Conservation (phyloP, 2,329 filamentous ascomycete species). For the Hypoxylon sp. region DNA sequence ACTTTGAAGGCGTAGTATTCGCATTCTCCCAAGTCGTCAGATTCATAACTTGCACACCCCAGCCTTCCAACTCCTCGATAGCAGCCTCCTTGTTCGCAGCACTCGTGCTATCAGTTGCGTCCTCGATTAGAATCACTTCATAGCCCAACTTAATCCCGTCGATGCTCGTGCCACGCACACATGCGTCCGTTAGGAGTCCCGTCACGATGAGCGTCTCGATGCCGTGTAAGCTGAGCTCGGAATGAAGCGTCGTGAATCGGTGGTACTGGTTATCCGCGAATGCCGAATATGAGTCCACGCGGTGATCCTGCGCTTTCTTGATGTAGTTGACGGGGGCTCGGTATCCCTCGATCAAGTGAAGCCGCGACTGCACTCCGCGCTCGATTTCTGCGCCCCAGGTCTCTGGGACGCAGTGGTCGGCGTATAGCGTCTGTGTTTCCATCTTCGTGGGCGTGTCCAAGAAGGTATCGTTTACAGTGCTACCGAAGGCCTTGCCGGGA, state of each 20-base stretch:
- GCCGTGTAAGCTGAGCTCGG: slow-evolving; percentile 30
- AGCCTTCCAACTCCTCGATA: slow-evolving; percentile 30
- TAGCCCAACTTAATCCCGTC: slow-evolving; percentile 36
- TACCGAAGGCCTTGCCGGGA: slow-evolving; percentile 21
- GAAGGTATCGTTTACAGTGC: slow-evolving; percentile 35
- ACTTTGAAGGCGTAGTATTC: slow-evolving; percentile 13
- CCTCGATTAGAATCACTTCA: slow-evolving; percentile 34
- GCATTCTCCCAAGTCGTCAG: slow-evolving; percentile 26
- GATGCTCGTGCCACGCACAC: slow-evolving; percentile 35
- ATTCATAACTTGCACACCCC: slow-evolving; percentile 32
- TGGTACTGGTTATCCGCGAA: slow-evolving; percentile 39
- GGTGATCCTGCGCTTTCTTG: slow-evolving; percentile 38
- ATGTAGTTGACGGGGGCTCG: slow-evolving; percentile 34
- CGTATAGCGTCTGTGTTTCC: slow-evolving; percentile 36
- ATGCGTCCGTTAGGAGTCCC: slow-evolving; percentile 33
- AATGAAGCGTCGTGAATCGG: slow-evolving; percentile 35
- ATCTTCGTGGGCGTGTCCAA: slow-evolving; percentile 34
- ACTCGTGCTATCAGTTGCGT: slow-evolving; percentile 31
- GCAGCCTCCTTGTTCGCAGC: slow-evolving; percentile 30
- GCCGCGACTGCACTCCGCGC: slow-evolving; percentile 26
- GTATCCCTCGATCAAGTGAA: slow-evolving; percentile 34
- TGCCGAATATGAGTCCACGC: slow-evolving; percentile 36
- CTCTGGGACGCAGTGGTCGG: slow-evolving; percentile 33
- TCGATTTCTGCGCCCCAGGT: slow-evolving; percentile 37
- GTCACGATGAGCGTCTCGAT: slow-evolving; percentile 35